These are phyloP conservation scores for Pestalotiopsis sp. DNA, from an alignment of 2,329 filamentous ascomycete genomes.

Conservation along the genomic window DNA sequence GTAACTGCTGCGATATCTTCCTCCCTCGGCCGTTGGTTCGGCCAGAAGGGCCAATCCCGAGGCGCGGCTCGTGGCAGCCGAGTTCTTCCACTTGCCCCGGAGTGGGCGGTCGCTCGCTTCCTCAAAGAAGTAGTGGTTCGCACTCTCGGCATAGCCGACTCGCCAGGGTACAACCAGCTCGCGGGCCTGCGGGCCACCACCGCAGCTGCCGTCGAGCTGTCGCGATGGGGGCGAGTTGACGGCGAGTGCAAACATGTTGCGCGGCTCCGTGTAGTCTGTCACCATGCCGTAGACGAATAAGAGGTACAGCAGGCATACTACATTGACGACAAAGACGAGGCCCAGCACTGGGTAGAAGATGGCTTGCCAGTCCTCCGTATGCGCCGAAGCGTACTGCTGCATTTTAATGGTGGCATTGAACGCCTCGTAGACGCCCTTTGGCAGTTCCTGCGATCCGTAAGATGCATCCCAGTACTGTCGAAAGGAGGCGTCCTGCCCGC, in stretches of 20 bases:
- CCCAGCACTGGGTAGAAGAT: constrained; percentile 69
- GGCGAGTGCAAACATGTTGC: constrained; percentile 73
- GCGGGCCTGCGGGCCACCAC: constrained; percentile 35
- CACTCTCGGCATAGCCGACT: constrained; percentile 38
- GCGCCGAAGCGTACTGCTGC: constrained; percentile 72
- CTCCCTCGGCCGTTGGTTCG: constrained; percentile 2
- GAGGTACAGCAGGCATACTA: constrained; percentile 67
- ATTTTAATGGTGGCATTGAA: constrained; percentile 68
- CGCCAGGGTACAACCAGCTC: constrained; percentile 45
- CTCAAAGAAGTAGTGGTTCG: constrained; percentile 47
- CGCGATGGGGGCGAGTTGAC: constrained; percentile 57
- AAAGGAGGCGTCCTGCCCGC: constrained; percentile 62
- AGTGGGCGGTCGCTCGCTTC: constrained; percentile 33
- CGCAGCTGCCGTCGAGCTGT: constrained; percentile 40
- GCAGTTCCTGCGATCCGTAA: constrained; percentile 42
- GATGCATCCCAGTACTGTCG: constrained; percentile 51
- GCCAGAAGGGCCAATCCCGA: not conserved
- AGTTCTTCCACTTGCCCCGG: constrained; percentile 28
- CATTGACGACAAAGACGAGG: constrained; percentile 68
- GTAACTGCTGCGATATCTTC: constrained; percentile 24
- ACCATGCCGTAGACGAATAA: constrained; percentile 62
- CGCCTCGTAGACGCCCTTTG: constrained; percentile 49
- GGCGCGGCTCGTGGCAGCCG: constrained; percentile 9
- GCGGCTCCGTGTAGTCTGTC: constrained; percentile 78
- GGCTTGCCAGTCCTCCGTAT: constrained; percentile 60